Percentiles rank a stretch among this genome's conserved stretches.
Evolutionary conservation across 257 asterid genomes (phyloP).

Genomic region (Coffea canephora): DNA sequence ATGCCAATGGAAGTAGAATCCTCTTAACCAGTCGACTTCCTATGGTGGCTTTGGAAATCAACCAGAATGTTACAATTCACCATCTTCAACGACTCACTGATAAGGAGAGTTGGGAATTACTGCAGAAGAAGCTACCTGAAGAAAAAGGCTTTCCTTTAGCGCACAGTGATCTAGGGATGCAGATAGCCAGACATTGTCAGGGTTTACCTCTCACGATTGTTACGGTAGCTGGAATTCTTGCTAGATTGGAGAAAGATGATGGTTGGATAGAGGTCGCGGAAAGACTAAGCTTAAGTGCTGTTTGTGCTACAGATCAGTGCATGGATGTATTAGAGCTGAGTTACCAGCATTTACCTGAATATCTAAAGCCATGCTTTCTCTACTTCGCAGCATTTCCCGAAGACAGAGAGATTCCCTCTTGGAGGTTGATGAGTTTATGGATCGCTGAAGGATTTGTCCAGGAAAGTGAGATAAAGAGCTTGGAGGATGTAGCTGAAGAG

Average conservation of each 20-base stretch:
- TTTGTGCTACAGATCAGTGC: background rate
- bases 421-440: background rate
- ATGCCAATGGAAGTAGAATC: background rate
- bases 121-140: background rate
- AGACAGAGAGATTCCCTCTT: background rate
- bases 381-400: background rate
- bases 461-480: background rate
- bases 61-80: background rate
- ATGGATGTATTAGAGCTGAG: background rate
- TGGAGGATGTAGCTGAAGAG: background rate
- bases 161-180: background rate
- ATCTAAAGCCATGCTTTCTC: background rate
- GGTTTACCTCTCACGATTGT: conserved; percentile 2
- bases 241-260: background rate
- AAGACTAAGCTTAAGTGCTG: background rate
- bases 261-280: background rate
- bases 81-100: background rate
- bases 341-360: background rate
- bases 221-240: background rate
- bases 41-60: background rate
- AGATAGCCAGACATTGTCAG: background rate
- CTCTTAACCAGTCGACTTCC: conserved; percentile 4
- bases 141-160: background rate
- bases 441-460: background rate
- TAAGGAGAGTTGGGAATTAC: conserved; percentile 7